Evolutionary conservation across 495 filamentous ascomycete genomes (phyloP).

Genomic region (Astrocystis sublimbata): DNA sequence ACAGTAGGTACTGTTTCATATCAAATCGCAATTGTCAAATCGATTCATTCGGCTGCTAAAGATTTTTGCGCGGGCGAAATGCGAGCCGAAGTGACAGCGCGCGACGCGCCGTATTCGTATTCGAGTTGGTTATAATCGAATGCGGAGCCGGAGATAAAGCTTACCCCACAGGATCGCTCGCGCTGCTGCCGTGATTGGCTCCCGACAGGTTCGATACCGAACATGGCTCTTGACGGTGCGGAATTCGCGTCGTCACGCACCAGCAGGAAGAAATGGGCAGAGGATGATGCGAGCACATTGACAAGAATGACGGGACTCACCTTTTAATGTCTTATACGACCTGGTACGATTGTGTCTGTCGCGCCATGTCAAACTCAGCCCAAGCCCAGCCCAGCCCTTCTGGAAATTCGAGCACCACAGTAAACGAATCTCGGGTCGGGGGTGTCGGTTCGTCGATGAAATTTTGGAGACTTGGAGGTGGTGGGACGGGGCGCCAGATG

Average conservation of each 20-base stretch:
- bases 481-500: slow-evolving; percentile 5
- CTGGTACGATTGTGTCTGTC: neutral
- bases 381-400: too few relatives aligned
- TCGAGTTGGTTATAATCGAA: slow-evolving; percentile 12
- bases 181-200: slow-evolving; percentile 1
- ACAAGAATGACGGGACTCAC: neutral
- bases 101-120: slow-evolving; percentile 18
- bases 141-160: slow-evolving; percentile 12
- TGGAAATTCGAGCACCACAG: neutral
- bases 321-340: neutral
- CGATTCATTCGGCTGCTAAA: too few relatives aligned
- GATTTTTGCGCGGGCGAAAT: neutral
- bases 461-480: neutral
- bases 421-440: neutral
- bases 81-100: neutral
- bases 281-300: slow-evolving; percentile 4
- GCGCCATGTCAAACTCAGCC: neutral
- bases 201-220: neutral
- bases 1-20: neutral
- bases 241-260: neutral
- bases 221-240: neutral
- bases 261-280: slow-evolving; percentile 7
- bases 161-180: neutral
- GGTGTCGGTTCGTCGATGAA: neutral
- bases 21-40: neutral